Evolutionary conservation across 225 moss, liverwort and hornwort genomes (phyloP), one percentile per base, ranked within the genome.

Genomic region (Rhytidiadelphus loreus): DNA sequence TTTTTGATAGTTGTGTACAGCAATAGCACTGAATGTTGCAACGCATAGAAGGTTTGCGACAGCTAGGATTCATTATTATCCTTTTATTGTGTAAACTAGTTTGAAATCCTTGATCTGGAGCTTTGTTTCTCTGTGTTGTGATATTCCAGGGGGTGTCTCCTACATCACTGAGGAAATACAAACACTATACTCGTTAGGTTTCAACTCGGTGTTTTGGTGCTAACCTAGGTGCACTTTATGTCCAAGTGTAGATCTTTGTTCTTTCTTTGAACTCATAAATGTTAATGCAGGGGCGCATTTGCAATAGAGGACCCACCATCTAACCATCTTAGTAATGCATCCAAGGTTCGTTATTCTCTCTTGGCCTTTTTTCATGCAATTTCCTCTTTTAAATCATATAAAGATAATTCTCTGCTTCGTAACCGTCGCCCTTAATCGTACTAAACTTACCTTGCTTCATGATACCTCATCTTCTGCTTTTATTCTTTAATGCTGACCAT

Each of bases 281-380:
- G 86, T 79, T 72, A 25, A 84, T 94, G 86, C 92, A 97, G 96
- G 93, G 87, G 79, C 88, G 96, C 93, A 78, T 97, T 97, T 88
- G 85, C 90, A 90, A 86, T 89, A 52, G 94, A 94, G 89, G 94
- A 96, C 69, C 93, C 92, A 72, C 84, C 92, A 68, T 83, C 41
- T 84, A 93, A 94, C 68, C 78, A 92, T 86, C 88, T 97, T 64
- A 91, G 88, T 82, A 92, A 90, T 87, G 93, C 96, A 66, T 93
- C 94, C 63, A 93, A 87, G 92, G 96, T 97, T 80, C 53, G 62
- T 83, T 75, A 35, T 86, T 83, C 53, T 76, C 77, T 73, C 69
- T 88, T 61, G 57, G 50, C 25, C 21, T 55, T 58, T 66, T 71
- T 84, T 43, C 72, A 29, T 77, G 60, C 43, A 58, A 70, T 81